Evolutionary conservation across 2,329 filamentous ascomycete species (phyloP).

Genomic region (Xenosphaeropsis pyriputrescens): DNA sequence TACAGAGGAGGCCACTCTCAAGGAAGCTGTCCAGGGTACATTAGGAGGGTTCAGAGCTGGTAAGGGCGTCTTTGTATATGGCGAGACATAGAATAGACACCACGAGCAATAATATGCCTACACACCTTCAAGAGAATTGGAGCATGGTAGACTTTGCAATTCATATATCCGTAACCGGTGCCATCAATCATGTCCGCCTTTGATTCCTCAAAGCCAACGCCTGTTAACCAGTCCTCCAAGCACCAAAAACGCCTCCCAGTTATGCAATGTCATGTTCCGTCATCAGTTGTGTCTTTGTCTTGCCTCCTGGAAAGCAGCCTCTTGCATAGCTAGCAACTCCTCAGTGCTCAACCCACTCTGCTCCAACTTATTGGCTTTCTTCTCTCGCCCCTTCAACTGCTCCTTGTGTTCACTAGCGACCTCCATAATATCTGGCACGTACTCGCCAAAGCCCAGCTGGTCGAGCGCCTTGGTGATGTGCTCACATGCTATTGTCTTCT

Average conservation of each 20-base stretch:
- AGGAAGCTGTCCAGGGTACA: conserved; percentile 66
- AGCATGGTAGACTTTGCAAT: too few relatives aligned
- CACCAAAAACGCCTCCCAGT: not conserved
- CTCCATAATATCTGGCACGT: conserved; percentile 74
- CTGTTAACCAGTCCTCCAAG: not conserved
- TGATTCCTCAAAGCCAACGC: conserved; percentile 1
- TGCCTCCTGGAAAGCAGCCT: conserved; percentile 79
- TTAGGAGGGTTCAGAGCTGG: conserved; percentile 72
- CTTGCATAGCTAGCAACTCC: conserved; percentile 75
- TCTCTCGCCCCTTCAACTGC: conserved; percentile 85
- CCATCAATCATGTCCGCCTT: too few relatives aligned
- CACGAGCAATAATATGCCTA: too few relatives aligned
- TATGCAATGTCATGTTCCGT: not conserved
- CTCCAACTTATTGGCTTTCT: conserved; percentile 94
- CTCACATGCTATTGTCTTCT: conserved; percentile 97
- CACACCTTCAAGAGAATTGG: too few relatives aligned
- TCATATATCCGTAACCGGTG: too few relatives aligned
- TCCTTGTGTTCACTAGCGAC: conserved; percentile 89
- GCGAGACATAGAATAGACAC: conserved; percentile 22
- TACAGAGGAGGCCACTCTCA: conserved; percentile 54
- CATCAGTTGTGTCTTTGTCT: conserved; percentile 17
- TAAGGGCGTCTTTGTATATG: conserved; percentile 83
- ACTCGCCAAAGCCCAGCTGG: conserved; percentile 84
- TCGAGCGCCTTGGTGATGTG: conserved; percentile 93
- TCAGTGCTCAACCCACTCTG: conserved; percentile 86